Percentiles rank a stretch among this genome's conserved stretches.
phyloP scores from a whole-genome alignment of 1,139 yeast species.

The Zhuliangozyma blackwelliae region DNA sequence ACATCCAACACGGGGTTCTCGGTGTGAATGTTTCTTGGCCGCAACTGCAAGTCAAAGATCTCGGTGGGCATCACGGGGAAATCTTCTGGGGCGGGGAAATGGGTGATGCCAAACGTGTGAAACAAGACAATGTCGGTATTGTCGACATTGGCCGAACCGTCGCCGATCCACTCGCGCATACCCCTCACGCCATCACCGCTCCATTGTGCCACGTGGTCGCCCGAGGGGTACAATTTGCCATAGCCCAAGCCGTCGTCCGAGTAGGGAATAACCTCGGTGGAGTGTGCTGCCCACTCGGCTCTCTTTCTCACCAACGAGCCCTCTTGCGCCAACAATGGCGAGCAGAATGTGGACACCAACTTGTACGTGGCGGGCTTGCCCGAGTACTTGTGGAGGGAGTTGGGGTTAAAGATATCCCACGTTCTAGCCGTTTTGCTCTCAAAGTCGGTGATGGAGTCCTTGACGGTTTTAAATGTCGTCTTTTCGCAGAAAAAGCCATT shows the following conservation, averaged over 20 bases:
- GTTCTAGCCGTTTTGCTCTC: slow-evolving; percentile 62
- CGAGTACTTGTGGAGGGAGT: slow-evolving; percentile 59
- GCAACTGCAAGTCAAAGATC: slow-evolving; percentile 65
- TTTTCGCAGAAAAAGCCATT: slow-evolving; percentile 65
- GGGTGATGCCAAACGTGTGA: slow-evolving; percentile 83
- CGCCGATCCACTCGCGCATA: slow-evolving; percentile 70
- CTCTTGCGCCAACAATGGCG: slow-evolving; percentile 67
- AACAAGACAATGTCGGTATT: slow-evolving; percentile 68
- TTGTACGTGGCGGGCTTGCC: slow-evolving; percentile 74
- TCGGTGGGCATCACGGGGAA: slow-evolving; percentile 90
- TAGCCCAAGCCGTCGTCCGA: slow-evolving; percentile 46
- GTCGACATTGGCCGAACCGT: slow-evolving; percentile 57
- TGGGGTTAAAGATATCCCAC: slow-evolving; percentile 79
- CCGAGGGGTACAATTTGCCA: slow-evolving; percentile 72
- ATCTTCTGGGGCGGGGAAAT: slow-evolving; percentile 86
- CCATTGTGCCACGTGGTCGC: slow-evolving; percentile 76
- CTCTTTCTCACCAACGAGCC: slow-evolving; percentile 75
- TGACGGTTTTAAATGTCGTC: slow-evolving; percentile 61
- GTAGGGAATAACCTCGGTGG: slow-evolving; percentile 68
- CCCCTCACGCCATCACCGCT: slow-evolving; percentile 71
- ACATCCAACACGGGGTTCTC: slow-evolving; percentile 76
- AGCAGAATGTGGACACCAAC: slow-evolving; percentile 72
- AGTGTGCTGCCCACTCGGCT: slow-evolving; percentile 74
- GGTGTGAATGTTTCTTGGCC: slow-evolving; percentile 75
- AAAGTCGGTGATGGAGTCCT: slow-evolving; percentile 62